Percentiles rank a stretch among this genome's conserved stretches.
These are phyloP conservation scores for Dactylellina leptospora DNA, from an alignment of 2,329 filamentous ascomycete genomes.

Conservation along the genomic window DNA sequence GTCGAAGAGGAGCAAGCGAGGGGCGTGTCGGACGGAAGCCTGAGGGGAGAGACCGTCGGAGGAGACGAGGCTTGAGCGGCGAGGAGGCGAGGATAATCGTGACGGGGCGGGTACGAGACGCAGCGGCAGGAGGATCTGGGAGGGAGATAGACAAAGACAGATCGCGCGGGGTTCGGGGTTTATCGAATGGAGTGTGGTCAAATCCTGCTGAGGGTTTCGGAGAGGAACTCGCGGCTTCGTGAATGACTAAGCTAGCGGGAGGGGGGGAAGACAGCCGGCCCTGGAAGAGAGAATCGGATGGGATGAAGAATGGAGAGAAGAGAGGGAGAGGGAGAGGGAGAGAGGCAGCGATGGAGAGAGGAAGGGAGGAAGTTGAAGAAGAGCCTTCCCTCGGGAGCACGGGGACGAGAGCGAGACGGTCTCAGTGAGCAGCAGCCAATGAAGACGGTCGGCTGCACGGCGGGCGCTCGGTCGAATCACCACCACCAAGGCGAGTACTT, in stretches of 20 bases:
- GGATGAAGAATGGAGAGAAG: constrained; percentile 32
- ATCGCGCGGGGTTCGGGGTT: constrained; percentile 51
- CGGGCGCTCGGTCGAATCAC: background rate
- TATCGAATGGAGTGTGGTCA: constrained; percentile 25
- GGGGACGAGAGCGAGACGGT: no score
- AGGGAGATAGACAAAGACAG: background rate
- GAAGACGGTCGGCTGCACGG: background rate
- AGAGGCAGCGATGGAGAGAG: constrained; percentile 3
- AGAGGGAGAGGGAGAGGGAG: constrained; percentile 24
- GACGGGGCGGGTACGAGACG: constrained; percentile 20
- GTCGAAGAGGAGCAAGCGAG: constrained; percentile 20
- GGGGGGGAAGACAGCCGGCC: no score
- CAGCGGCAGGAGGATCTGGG: constrained; percentile 11
- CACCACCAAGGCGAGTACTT: background rate
- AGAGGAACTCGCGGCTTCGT: constrained; percentile 42
- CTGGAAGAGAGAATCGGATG: constrained; percentile 21
- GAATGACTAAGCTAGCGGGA: constrained; percentile 50
- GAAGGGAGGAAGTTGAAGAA: constrained; percentile 45
- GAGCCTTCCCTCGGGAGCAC: no score
- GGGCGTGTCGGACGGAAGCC: constrained; percentile 12
- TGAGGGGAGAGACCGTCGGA: constrained; percentile 22
- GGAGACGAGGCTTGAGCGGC: constrained; percentile 15
- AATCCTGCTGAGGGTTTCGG: constrained; percentile 41
- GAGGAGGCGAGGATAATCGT: constrained; percentile 22
- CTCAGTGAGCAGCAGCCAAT: constrained; percentile 23